phyloP scores from a whole-genome alignment of 2,329 filamentous ascomycete species.

The Neopestalotiopsis rosae region DNA sequence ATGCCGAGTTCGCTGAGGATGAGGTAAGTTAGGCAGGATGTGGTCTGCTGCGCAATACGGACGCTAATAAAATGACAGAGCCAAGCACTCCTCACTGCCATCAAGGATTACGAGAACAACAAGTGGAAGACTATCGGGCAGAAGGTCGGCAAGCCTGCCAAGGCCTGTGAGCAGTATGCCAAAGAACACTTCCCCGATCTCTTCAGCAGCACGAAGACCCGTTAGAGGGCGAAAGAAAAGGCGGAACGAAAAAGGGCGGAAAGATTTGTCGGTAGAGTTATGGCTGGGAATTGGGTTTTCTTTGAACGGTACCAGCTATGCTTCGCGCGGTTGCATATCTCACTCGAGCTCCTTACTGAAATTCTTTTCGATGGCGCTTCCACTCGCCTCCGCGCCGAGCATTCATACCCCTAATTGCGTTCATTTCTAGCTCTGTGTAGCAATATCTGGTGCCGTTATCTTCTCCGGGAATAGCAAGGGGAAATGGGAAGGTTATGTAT shows the following conservation, averaged over 20 bases:
- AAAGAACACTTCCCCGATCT: slow-evolving; percentile 84
- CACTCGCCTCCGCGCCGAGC: background rate
- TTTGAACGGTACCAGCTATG: background rate
- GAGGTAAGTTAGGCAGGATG: slow-evolving; percentile 48
- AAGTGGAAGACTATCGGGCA: slow-evolving; percentile 98
- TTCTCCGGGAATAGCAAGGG: background rate
- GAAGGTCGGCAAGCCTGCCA: slow-evolving; percentile 97
- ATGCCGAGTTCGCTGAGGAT: slow-evolving; percentile 96
- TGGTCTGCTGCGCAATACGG: slow-evolving; percentile 19
- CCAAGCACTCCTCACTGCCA: slow-evolving; percentile 83
- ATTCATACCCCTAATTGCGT: slow-evolving; percentile 18
- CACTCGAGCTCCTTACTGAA: background rate
- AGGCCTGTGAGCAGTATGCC: slow-evolving; percentile 93
- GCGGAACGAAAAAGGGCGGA: background rate
- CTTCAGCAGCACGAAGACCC: slow-evolving; percentile 23
- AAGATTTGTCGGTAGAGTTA: background rate
- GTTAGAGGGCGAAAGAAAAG: background rate
- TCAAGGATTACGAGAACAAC: slow-evolving; percentile 98
- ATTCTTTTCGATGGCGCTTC: background rate
- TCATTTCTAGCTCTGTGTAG: slow-evolving; percentile 10
- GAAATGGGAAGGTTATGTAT: background rate
- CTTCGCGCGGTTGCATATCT: background rate
- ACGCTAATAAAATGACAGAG: slow-evolving; percentile 56
- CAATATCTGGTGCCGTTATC: background rate
- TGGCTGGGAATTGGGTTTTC: background rate